A percentile compares a stretch with the other conserved stretches of the same genome.
Conservation (phyloP, 2,329 filamentous ascomycete genomes). For the Xylaria sp. region DNA sequence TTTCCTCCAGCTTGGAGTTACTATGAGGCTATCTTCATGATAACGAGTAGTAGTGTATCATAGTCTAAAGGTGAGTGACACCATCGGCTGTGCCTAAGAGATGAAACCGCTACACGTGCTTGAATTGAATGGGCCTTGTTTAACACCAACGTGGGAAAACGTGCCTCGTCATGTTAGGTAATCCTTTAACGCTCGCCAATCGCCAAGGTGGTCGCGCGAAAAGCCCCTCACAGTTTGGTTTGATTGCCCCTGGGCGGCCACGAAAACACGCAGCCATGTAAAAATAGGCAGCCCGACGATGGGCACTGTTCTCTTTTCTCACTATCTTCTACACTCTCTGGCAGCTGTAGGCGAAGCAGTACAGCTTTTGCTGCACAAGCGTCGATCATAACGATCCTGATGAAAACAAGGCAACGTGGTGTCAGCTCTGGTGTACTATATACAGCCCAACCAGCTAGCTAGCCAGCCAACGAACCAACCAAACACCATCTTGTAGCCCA, state of each 20-base stretch:
- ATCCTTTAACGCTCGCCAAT: neutral
- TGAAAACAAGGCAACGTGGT: conserved; percentile 21
- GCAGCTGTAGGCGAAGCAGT: neutral
- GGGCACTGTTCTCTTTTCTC: neutral
- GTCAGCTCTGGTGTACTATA: too few relatives aligned
- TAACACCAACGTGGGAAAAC: conserved; percentile 19
- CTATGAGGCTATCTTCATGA: neutral
- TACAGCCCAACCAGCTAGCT: too few relatives aligned
- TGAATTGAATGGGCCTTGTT: conserved; percentile 12
- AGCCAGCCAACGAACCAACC: neutral
- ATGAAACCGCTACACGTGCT: conserved; percentile 29
- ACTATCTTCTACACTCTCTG: neutral
- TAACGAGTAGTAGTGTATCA: neutral
- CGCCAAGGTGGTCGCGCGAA: neutral
- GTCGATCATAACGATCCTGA: conserved; percentile 30
- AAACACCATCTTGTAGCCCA: neutral
- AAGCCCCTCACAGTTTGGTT: too few relatives aligned
- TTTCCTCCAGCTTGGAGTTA: neutral
- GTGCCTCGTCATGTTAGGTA: conserved; percentile 18
- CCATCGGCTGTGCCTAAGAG: neutral
- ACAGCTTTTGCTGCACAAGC: neutral
- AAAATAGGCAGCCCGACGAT: neutral
- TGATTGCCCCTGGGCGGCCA: too few relatives aligned
- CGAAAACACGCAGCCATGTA: conserved; percentile 1
- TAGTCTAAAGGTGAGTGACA: neutral